phyloP scores from a whole-genome alignment of 2,329 filamentous ascomycete species.

The Trichoderma asperellum region DNA sequence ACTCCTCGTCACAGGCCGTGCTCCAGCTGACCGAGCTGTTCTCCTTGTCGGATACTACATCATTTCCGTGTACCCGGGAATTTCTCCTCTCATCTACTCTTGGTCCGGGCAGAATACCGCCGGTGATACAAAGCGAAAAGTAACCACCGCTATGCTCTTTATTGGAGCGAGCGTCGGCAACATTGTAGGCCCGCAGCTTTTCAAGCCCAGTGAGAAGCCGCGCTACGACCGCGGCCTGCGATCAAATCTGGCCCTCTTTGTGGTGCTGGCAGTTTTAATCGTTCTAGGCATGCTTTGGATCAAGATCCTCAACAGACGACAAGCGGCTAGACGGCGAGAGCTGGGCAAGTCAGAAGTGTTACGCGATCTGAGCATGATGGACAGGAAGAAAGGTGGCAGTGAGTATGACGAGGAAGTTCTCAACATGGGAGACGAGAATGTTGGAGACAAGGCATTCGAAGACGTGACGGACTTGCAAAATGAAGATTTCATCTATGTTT shows the following conservation, averaged over 20 bases:
- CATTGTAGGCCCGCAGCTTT: conserved; percentile 64
- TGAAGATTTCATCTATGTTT: conserved; percentile 65
- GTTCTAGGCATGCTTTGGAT: conserved; percentile 42
- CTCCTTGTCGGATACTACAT: conserved; percentile 62
- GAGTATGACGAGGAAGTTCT: conserved; percentile 33
- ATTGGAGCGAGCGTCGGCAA: conserved; percentile 66
- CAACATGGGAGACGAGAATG: conserved; percentile 32
- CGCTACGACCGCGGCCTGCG: conserved; percentile 60
- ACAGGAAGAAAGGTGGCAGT: conserved; percentile 24
- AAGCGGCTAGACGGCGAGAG: conserved; percentile 41
- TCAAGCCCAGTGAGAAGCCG: conserved; percentile 62
- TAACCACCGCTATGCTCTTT: conserved; percentile 63
- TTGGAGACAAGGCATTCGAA: conserved; percentile 48
- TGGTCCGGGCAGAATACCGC: conserved; percentile 64
- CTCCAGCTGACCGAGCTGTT: conserved; percentile 49
- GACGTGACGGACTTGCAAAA: conserved; percentile 63
- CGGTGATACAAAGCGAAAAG: conserved; percentile 69
- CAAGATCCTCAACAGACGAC: conserved; percentile 57
- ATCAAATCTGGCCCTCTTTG: conserved; percentile 64
- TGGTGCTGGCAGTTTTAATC: conserved; percentile 57
- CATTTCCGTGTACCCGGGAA: conserved; percentile 61
- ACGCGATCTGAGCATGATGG: conserved; percentile 57
- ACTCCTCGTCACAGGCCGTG: conserved; percentile 54
- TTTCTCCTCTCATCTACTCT: conserved; percentile 59
- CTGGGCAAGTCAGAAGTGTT: conserved; percentile 51